These are phyloP conservation scores for Globisporangium barbulae DNA, from an alignment of 352 stramenopile genomes.

Conservation along the genomic window DNA sequence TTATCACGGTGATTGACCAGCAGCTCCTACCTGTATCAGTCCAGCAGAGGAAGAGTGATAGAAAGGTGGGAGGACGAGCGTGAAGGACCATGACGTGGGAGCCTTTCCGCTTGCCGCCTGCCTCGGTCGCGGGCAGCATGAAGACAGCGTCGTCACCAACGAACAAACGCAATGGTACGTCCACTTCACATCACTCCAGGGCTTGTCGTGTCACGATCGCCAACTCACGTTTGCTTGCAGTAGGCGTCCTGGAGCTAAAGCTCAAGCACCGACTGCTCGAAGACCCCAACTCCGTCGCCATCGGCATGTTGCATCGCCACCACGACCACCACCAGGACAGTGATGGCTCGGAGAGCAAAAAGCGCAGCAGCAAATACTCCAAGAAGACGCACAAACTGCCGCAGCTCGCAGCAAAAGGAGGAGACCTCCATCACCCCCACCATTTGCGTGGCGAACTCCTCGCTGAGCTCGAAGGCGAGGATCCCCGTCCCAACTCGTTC, in stretches of 20 bases:
- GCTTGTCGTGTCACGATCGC: neutral
- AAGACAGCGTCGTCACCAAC: constrained; percentile 21
- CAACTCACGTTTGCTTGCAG: constrained; percentile 17
- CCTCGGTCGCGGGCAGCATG: constrained; percentile 8
- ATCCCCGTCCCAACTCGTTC: constrained; percentile 34
- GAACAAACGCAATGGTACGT: constrained; percentile 54
- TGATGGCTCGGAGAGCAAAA: neutral
- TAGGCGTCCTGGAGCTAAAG: constrained; percentile 62
- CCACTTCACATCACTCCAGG: neutral
- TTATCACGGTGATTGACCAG: neutral
- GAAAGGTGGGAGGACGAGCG: neutral
- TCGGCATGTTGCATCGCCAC: constrained; percentile 31
- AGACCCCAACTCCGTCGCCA: constrained; percentile 44
- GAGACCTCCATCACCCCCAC: neutral
- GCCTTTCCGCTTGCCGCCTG: constrained; percentile 12
- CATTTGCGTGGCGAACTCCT: neutral
- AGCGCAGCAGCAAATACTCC: neutral
- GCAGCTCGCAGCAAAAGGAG: neutral
- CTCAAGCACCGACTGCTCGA: constrained; percentile 58
- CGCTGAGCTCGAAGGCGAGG: neutral
- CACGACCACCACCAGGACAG: neutral
- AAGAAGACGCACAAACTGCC: constrained; percentile 46
- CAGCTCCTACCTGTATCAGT: neutral
- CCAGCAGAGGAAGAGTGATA: neutral
- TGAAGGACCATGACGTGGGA: constrained; percentile 25